Evolutionary conservation across 2,329 filamentous ascomycete genomes (phyloP).

Genomic region (Aureobasidium vineae): DNA sequence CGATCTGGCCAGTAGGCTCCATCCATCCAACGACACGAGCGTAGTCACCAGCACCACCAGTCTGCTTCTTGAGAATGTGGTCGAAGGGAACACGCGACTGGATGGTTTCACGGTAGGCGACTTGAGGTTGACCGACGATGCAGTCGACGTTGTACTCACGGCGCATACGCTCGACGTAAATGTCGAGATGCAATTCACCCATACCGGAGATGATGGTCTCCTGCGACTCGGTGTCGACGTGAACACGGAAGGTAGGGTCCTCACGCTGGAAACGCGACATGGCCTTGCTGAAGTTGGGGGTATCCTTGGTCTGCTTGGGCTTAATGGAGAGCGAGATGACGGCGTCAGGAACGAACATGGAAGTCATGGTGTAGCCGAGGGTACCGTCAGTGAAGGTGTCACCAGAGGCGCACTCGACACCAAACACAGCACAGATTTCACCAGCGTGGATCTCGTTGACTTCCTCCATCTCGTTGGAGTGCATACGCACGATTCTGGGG

Average conservation of each 20-base stretch:
- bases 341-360: slow-evolving; percentile 96
- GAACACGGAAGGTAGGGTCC: slow-evolving; percentile 94
- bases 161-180: slow-evolving; percentile 95
- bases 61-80: slow-evolving; percentile 92
- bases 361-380: slow-evolving; percentile 91
- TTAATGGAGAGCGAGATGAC: slow-evolving; percentile 98
- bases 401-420: slow-evolving; percentile 94
- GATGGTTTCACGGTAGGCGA: slow-evolving; percentile 95
- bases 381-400: slow-evolving; percentile 97
- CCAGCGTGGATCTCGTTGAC: slow-evolving; percentile 88
- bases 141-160: slow-evolving; percentile 97
- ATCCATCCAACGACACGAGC: slow-evolving; percentile 89
- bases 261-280: slow-evolving; percentile 99
- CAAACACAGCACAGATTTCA: slow-evolving; percentile 98
- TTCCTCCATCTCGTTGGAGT: slow-evolving; percentile 99
- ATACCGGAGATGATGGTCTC: slow-evolving; percentile 98
- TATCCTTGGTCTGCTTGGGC: slow-evolving; percentile 89
- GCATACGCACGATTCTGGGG: slow-evolving; percentile 97
- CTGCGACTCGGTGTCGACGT: slow-evolving; percentile 86
- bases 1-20: slow-evolving; percentile 73
- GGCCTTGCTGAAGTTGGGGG: slow-evolving; percentile 93
- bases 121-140: slow-evolving; percentile 91
- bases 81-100: slow-evolving; percentile 79
- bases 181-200: slow-evolving; percentile 95
- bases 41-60: slow-evolving; percentile 91